Percentiles rank a stretch among this genome's conserved stretches.
phyloP scores from a whole-genome alignment of 2,329 filamentous ascomycete species.

The Cytospora leucostoma region DNA sequence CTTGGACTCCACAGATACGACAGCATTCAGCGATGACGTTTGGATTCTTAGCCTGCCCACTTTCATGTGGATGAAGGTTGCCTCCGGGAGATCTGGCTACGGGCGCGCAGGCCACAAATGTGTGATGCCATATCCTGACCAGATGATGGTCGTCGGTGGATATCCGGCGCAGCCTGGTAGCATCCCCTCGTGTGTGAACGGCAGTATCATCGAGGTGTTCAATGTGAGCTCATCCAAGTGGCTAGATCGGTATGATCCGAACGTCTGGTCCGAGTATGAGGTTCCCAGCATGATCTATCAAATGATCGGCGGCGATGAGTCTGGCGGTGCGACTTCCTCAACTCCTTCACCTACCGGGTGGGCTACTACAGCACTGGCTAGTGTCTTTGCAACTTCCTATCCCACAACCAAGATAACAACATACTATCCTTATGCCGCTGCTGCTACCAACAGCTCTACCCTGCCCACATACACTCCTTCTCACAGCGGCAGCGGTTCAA shows the following conservation, averaged over 20 bases:
- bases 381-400: conserved; percentile 59
- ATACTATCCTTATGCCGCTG: conserved; percentile 61
- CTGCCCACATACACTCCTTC: conserved; percentile 20
- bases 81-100: conserved; percentile 47
- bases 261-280: conserved; percentile 63
- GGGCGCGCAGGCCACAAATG: conserved; percentile 74
- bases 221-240: conserved; percentile 71
- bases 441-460: conserved; percentile 36
- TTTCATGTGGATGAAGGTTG: conserved; percentile 72
- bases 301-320: conserved; percentile 66
- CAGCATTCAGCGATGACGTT: conserved; percentile 63
- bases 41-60: conserved; percentile 80
- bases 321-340: conserved; percentile 70
- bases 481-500: conserved; percentile 38
- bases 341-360: conserved; percentile 62
- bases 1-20: conserved; percentile 37
- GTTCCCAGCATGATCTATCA: conserved; percentile 66
- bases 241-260: conserved; percentile 69
- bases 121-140: conserved; percentile 73
- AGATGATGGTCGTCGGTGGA: conserved; percentile 79
- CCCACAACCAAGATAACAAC: conserved; percentile 55
- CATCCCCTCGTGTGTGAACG: conserved; percentile 48
- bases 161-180: conserved; percentile 44
- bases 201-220: conserved; percentile 64
- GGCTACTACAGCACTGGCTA: conserved; percentile 48